Percentiles rank a stretch among this genome's conserved stretches.
phyloP scores from a whole-genome alignment of 164 flowering plant genomes.

The Vitis cinerea region DNA sequence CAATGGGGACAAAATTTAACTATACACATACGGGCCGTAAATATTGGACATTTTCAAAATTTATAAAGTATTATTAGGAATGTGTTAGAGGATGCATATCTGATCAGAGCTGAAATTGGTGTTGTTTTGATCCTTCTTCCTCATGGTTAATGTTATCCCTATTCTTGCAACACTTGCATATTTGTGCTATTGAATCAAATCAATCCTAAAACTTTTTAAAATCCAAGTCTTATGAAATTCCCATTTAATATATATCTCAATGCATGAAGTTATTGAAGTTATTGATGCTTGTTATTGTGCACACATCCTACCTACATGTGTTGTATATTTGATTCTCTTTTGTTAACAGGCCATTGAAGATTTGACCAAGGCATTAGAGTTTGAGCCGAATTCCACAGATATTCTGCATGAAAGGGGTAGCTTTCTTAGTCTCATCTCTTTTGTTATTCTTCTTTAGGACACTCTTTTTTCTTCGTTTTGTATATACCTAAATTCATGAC shows the following conservation, averaged over 20 bases:
- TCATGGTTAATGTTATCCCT: not conserved
- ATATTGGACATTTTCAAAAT: not conserved
- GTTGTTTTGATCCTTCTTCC: not conserved
- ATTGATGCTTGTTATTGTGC: not conserved
- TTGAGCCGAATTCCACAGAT: constrained; percentile 84
- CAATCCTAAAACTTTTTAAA: not conserved
- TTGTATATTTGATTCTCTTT: constrained; percentile 8
- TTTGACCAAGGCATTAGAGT: constrained; percentile 82
- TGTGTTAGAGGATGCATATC: not conserved
- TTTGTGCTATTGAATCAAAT: not conserved
- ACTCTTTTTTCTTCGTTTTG: not conserved
- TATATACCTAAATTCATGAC: not conserved
- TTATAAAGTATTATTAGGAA: not conserved
- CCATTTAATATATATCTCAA: no score
- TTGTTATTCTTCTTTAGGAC: not conserved
- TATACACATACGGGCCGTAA: no score
- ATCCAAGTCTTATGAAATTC: no score
- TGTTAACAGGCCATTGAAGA: constrained; percentile 83
- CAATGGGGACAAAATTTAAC: no score
- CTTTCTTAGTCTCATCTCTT: constrained; percentile 8
- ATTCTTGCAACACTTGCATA: not conserved
- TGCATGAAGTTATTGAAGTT: not conserved
- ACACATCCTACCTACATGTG: not conserved
- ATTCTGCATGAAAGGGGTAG: constrained; percentile 95
- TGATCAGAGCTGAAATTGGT: not conserved